phyloP scores from a whole-genome alignment of 768 basidiomycete species.

The Tubosaeta sp. region DNA sequence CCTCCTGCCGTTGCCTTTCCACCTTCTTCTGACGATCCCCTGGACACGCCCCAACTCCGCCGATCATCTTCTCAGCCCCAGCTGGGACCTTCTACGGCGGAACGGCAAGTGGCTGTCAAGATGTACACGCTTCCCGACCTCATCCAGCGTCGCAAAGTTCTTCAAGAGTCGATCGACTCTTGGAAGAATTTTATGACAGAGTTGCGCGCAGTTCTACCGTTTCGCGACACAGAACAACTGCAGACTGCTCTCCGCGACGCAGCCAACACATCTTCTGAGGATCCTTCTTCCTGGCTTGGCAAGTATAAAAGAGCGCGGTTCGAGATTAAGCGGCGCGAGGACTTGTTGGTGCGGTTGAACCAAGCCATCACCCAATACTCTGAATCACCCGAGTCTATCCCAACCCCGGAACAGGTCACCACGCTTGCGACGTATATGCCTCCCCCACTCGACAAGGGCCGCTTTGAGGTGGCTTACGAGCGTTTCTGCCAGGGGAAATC shows the following conservation, averaged over 20 bases:
- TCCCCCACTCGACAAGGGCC: conserved; percentile 27
- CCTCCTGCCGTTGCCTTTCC: neutral
- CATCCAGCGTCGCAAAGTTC: conserved; percentile 17
- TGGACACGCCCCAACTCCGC: conserved; percentile 19
- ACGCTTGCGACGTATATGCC: conserved; percentile 25
- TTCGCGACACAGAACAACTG: conserved; percentile 5
- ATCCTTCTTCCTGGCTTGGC: conserved; percentile 14
- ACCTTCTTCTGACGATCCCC: conserved; percentile 6
- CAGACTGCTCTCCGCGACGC: neutral
- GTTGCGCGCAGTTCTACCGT: conserved; percentile 13
- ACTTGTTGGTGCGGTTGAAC: conserved; percentile 24
- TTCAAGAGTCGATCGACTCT: conserved; percentile 26
- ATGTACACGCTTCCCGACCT: conserved; percentile 26
- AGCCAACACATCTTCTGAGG: conserved; percentile 5
- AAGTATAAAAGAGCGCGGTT: conserved; percentile 24
- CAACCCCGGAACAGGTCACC: conserved; percentile 21
- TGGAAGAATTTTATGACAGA: conserved; percentile 19
- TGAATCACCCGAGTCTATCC: conserved; percentile 1
- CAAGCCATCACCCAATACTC: conserved; percentile 25
- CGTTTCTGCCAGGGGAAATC: conserved; percentile 28
- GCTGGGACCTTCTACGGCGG: conserved; percentile 14
- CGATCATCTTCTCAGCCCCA: conserved; percentile 29
- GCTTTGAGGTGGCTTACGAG: conserved; percentile 26
- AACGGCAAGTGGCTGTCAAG: conserved; percentile 16
- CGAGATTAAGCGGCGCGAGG: conserved; percentile 30